Percentiles rank a stretch among this genome's conserved stretches.
Evolutionary conservation across 2,329 filamentous ascomycete genomes (phyloP).

Genomic region (Trichoderma afroharzianum): DNA sequence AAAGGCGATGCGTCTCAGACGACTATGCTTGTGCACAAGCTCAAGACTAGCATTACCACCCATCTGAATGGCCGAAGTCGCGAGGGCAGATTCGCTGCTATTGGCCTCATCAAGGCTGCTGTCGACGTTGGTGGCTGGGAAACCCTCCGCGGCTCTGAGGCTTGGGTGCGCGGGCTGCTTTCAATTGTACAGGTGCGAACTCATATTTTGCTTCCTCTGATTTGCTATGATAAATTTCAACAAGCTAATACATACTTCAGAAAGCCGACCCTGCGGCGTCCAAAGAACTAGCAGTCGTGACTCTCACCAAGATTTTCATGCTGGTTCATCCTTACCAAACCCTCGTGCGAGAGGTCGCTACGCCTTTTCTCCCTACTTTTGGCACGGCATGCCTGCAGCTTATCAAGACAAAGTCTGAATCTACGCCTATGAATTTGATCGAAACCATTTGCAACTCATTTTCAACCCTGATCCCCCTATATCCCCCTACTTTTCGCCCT

Average conservation of each 20-base stretch:
- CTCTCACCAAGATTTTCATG: slow-evolving; percentile 78
- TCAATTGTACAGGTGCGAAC: slow-evolving; percentile 65
- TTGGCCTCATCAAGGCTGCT: slow-evolving; percentile 73
- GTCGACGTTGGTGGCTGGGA: slow-evolving; percentile 85
- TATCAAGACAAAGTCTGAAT: slow-evolving; percentile 42
- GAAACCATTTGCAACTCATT: slow-evolving; percentile 71
- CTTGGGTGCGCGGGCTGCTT: slow-evolving; percentile 76
- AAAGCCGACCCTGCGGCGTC: slow-evolving; percentile 73
- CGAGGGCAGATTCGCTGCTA: slow-evolving; percentile 73
- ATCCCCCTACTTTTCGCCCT: slow-evolving; percentile 79
- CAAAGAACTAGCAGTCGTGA: slow-evolving; percentile 73
- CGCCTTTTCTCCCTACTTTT: slow-evolving; percentile 73
- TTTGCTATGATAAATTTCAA: neutral
- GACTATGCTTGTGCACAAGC: slow-evolving; percentile 71
- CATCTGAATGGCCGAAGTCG: slow-evolving; percentile 72
- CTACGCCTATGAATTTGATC: slow-evolving; percentile 48
- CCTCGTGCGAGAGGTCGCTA: slow-evolving; percentile 81
- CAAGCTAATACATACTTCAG: slow-evolving; percentile 35
- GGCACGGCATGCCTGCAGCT: slow-evolving; percentile 70
- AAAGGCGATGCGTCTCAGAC: slow-evolving; percentile 62
- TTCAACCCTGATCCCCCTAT: slow-evolving; percentile 67
- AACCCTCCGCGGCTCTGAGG: slow-evolving; percentile 65
- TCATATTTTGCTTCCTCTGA: neutral
- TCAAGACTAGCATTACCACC: slow-evolving; percentile 73
- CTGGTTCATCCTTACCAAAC: slow-evolving; percentile 80